Conservation (phyloP, 495 filamentous ascomycete genomes). For the Daldinia decipiens region DNA sequence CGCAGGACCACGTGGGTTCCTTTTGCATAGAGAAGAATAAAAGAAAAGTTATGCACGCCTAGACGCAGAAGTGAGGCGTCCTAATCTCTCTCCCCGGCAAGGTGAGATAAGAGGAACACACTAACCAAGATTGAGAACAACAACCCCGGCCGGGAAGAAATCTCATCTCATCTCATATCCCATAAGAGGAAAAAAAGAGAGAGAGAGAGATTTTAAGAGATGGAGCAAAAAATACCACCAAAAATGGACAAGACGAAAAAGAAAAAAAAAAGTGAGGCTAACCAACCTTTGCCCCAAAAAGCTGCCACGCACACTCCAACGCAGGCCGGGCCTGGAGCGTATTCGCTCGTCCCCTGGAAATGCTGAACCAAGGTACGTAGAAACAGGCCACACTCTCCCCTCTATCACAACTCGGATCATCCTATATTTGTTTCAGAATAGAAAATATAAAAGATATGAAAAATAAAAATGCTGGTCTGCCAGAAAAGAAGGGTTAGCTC, state of each 20-base stretch:
- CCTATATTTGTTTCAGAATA: not conserved
- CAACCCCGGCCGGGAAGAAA: not conserved
- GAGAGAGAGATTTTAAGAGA: not conserved
- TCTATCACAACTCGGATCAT: not conserved
- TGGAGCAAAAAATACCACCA: not conserved
- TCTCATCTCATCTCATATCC: not conserved
- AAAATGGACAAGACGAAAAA: not conserved
- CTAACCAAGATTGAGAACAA: not conserved
- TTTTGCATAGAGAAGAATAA: no score
- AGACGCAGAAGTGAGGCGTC: not conserved
- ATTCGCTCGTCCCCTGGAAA: slow-evolving; percentile 65
- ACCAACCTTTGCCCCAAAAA: slow-evolving; percentile 14
- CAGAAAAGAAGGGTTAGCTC: slow-evolving; percentile 1
- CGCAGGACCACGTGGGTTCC: not conserved
- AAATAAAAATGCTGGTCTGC: no score
- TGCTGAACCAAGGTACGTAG: slow-evolving; percentile 58
- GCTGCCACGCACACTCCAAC: slow-evolving; percentile 64
- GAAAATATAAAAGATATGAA: no score
- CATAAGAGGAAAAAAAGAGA: not conserved
- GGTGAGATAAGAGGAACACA: not conserved
- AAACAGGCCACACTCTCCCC: not conserved
- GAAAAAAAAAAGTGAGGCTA: slow-evolving; percentile 9
- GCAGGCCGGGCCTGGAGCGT: slow-evolving; percentile 64
- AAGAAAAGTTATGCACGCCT: not conserved
- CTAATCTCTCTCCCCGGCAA: not conserved